Base-by-base conservation (phyloP, 2,329 filamentous ascomycete genomes). In the Botrytis elliptica region DNA sequence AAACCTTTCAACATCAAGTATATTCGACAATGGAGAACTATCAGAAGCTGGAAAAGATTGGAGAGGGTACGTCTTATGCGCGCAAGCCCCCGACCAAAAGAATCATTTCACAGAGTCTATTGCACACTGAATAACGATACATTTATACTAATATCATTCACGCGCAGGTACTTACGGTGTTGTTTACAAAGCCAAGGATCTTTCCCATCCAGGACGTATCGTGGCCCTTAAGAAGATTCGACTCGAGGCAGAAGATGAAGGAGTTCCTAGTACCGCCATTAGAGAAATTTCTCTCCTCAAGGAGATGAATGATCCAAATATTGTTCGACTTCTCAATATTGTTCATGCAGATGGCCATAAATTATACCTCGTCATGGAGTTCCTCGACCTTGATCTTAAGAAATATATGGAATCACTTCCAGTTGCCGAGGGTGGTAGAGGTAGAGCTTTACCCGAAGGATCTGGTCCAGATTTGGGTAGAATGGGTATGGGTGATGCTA, bases 181-280 rank as follows among this genome's bases (percentile, higher is more conserved):
- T 76, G 94, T 97, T 76, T 97, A 97, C 89, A 97, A 97, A 84
- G 94, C 94, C 74, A 90, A 92, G 78, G 94, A 97, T 83, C 91
- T 97, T 75, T 89, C 89, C 77, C 91, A 95, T 81, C 88, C 88
- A 77, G 93, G 93, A 80, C 92, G 93, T 79, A 96, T 97, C 79
- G 94, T 97, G 76, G 94, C 94, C 36, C 86, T 97, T 78, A 97
- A 97, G 88, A 97, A 97, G 86, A 97, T 97, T 80, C 92, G 94
- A 76, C 92, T 97, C 79, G 95, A 97, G 82, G 94, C 94, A 76
- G 95, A 97, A 85, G 94, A 97, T 85, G 95, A 97, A 82, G 94
- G 94, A 78, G 94, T 97, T 29, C 95, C 94, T 4, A 95, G 92
- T 80, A 97, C 94, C 4, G 95, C 94, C 77, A 97, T 97, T 80